Evolutionary conservation across 176 grass and related monocot species (phyloP).

Genomic region (Olyra latifolia): DNA sequence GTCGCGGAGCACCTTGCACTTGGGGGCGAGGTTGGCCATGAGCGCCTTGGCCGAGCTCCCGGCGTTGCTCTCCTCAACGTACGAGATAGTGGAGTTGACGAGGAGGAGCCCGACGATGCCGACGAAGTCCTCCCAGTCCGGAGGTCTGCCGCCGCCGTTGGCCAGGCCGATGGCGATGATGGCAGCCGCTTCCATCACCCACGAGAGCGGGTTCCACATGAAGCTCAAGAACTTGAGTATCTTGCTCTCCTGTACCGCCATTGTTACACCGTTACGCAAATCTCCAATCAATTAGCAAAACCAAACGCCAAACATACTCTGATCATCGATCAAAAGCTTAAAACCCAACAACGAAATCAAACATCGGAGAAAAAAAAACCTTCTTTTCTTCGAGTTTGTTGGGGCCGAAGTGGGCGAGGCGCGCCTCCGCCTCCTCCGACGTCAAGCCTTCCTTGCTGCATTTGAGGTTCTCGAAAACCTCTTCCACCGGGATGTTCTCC

Average conservation of each 20-base stretch:
- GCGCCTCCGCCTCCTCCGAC: constrained; percentile 49
- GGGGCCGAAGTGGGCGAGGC: constrained; percentile 72
- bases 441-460: constrained; percentile 62
- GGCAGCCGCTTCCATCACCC: constrained; percentile 95
- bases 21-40: constrained; percentile 90
- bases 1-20: constrained; percentile 83
- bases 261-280: not conserved
- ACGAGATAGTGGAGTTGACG: constrained; percentile 85
- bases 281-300: not conserved
- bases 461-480: constrained; percentile 81
- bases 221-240: constrained; percentile 88
- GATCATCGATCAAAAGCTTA: no score
- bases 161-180: constrained; percentile 85
- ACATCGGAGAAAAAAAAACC: constrained; percentile 19
- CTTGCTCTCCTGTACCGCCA: constrained; percentile 64
- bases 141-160: constrained; percentile 66
- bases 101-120: constrained; percentile 76
- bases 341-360: not conserved
- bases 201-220: constrained; percentile 99
- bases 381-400: constrained; percentile 99
- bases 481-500: constrained; percentile 87
- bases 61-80: constrained; percentile 79
- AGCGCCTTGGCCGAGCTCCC: constrained; percentile 87
- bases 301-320: no score
- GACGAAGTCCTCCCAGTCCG: constrained; percentile 98